Evolutionary conservation across 768 basidiomycete species (phyloP).

Genomic region (Tulasnella sp.): DNA sequence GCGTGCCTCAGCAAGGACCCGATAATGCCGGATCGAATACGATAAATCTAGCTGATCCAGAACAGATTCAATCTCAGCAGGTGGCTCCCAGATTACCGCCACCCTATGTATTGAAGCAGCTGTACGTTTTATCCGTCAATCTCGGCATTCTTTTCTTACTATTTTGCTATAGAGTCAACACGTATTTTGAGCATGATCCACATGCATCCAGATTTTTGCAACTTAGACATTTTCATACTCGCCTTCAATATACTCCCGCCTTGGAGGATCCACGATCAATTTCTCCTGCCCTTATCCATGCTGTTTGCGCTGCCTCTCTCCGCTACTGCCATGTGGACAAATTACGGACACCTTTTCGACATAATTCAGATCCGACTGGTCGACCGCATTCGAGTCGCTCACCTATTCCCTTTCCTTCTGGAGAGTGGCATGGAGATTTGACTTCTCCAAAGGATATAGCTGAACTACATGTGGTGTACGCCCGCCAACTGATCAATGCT

Average conservation of each 20-base stretch:
- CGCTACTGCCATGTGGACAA: too few relatives aligned
- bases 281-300: constrained; percentile 8
- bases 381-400: too few relatives aligned
- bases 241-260: background rate
- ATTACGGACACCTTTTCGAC: too few relatives aligned
- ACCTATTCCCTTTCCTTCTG: too few relatives aligned
- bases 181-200: constrained; percentile 1
- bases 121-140: background rate
- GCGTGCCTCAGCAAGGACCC: too few relatives aligned
- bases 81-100: background rate
- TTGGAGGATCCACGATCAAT: background rate
- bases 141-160: background rate
- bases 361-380: too few relatives aligned
- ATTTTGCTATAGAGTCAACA: background rate
- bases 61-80: background rate
- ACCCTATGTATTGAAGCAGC: background rate
- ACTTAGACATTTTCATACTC: background rate
- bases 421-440: background rate
- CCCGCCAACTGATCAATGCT: constrained; percentile 1
- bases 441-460: background rate
- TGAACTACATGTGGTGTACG: background rate
- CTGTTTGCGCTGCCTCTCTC: constrained; percentile 6
- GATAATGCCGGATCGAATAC: too few relatives aligned
- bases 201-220: constrained; percentile 9
- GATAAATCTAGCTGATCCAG: too few relatives aligned